Base-by-base conservation (phyloP, 2,329 filamentous ascomycete species). In the Elsinoe australis region DNA sequence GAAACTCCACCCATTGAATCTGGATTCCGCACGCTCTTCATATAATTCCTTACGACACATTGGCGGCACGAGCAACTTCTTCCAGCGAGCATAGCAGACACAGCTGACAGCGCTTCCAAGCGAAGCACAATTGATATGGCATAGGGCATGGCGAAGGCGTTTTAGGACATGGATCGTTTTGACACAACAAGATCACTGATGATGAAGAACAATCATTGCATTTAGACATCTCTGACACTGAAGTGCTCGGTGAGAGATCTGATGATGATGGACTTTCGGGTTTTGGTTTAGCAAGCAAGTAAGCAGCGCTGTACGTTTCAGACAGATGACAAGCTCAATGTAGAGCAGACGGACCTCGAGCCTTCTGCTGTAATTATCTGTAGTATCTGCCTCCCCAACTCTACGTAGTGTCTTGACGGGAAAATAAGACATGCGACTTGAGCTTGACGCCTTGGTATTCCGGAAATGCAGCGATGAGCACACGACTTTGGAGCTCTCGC, bases 1-100 rank as follows among this genome's bases (percentile, higher is more conserved):
- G 56, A 59, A 35, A 63, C 61, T 22, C 62, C 62, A 29, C 60
- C 62, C 2, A 59, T 65, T 45, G 62, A 64, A 39, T 62, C 60
- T 35, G 53, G 53, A 2, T 47, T 66, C 47, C 56, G 61, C 26
- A 66, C 64, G 36, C 61, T 66, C 26, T 66, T 60, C 54, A 66
- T 66, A 32, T 66, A 55, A 62, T 46, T 17, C 46, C 34, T 46
- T 34, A 29, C 21, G 28, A 9, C 17, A n/a, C n/a, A 14, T 36
- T 36, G 44, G 24, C 33, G 19, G 44, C 21, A 15, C 28, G 24
- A 26, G 29, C 5, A 8, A 47, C 29, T 24, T 35, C 15, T 18
- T 35, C 14, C 24, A 35, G 29, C 33, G 29, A 48, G 32, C 46
- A 48, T 39, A 38, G 34, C 46, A 48, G 46, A 15, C 32, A 36